Conservation (phyloP, 495 filamentous ascomycete genomes). For the Terfezia claveryi region DNA sequence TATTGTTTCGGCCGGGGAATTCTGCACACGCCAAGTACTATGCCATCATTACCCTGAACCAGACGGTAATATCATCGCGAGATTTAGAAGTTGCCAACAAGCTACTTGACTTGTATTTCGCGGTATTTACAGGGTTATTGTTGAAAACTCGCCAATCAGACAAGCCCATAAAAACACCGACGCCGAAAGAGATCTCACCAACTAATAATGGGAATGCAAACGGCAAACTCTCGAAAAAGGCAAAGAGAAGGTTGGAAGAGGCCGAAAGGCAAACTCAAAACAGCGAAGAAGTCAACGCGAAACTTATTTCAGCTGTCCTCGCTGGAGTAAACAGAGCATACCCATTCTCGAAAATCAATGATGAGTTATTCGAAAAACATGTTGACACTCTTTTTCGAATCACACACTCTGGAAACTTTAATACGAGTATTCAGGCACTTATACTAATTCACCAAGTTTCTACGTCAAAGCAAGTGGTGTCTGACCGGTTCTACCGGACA, state of each 20-base stretch:
- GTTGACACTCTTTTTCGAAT: conserved; percentile 85
- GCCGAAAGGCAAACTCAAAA: conserved; percentile 34
- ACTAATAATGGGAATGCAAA: conserved; percentile 9
- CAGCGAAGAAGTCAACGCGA: conserved; percentile 56
- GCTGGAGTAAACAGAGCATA: conserved; percentile 91
- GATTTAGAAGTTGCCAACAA: conserved; percentile 65
- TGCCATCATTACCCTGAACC: conserved; percentile 86
- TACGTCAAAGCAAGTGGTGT: conserved; percentile 46
- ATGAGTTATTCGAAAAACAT: conserved; percentile 34
- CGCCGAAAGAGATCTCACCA: conserved; percentile 14
- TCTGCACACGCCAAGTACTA: conserved; percentile 80
- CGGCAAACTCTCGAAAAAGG: conserved; percentile 14
- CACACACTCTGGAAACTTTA: conserved; percentile 95
- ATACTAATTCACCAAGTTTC: conserved; percentile 90
- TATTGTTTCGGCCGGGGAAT: conserved; percentile 71
- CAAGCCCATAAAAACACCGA: background rate
- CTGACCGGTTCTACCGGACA: conserved; percentile 83
- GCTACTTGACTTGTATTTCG: conserved; percentile 74
- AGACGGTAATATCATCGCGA: conserved; percentile 67
- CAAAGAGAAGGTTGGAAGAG: conserved; percentile 18
- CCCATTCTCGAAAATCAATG: conserved; percentile 67
- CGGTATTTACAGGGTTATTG: conserved; percentile 53
- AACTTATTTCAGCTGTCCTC: conserved; percentile 70
- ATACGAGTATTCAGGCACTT: conserved; percentile 87
- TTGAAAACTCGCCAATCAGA: conserved; percentile 28